Percentiles rank a stretch among this genome's conserved stretches.
These are phyloP conservation scores for Nowakowskiella sp. DNA, from an alignment of 192 early-diverging fungal genomes.

Conservation along the genomic window DNA sequence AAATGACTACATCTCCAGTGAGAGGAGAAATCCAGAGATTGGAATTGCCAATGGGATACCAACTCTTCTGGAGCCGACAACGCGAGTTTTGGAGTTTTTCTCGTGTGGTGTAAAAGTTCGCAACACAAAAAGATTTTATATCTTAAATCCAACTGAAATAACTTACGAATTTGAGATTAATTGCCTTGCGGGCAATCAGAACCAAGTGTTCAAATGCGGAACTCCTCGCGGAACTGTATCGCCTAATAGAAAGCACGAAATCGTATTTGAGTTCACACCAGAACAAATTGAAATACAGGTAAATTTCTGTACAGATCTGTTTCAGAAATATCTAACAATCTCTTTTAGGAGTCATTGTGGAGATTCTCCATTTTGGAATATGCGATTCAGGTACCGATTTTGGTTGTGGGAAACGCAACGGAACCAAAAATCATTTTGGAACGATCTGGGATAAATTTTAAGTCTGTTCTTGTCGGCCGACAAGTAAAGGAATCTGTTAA, in stretches of 20 bases:
- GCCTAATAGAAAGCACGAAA: conserved; percentile 45
- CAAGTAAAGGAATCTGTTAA: conserved; percentile 44
- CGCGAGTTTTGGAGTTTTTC: conserved; percentile 45
- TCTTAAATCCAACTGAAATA: conserved; percentile 46
- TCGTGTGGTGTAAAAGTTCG: conserved; percentile 45
- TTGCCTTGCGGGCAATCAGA: conserved; percentile 15
- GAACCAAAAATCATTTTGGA: conserved; percentile 55
- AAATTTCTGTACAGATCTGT: neutral
- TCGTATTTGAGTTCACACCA: conserved; percentile 48
- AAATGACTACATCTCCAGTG: conserved; percentile 43
- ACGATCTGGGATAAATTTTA: conserved; percentile 45
- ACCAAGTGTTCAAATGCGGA: conserved; percentile 38
- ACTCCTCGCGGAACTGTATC: conserved; percentile 38
- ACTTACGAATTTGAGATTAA: conserved; percentile 47
- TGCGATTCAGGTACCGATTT: conserved; percentile 40
- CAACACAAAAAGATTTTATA: conserved; percentile 50
- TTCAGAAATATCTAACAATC: neutral
- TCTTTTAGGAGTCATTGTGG: conserved; percentile 44
- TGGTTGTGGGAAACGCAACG: conserved; percentile 44
- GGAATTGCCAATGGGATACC: conserved; percentile 24
- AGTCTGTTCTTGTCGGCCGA: conserved; percentile 47
- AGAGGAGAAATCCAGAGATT: conserved; percentile 31
- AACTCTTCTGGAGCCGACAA: conserved; percentile 32
- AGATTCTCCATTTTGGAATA: conserved; percentile 36
- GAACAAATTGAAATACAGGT: conserved; percentile 47